Evolutionary conservation across 805 yeast species (phyloP), one percentile per base, ranked within the genome.

Genomic region (Metschnikowia lachancei): DNA sequence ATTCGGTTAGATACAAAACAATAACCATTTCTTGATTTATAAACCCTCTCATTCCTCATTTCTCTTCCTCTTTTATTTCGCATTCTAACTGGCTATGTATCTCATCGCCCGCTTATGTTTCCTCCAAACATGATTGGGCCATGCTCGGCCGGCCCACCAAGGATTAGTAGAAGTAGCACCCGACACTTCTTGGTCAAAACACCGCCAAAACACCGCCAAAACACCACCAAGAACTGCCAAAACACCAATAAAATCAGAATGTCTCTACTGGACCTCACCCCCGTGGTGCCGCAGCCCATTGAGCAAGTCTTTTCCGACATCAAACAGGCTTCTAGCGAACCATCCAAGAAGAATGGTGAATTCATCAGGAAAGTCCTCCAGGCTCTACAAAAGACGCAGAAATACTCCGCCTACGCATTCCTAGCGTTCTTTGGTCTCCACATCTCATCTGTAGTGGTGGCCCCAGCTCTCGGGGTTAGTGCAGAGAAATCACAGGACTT

Each of bases 401-500:
- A 78, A 58, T 82, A 78, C 61, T 77, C 87, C 12, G 81, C 87
- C 0, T 72, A 79, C 41, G 68, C 81, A 9, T 80, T 86, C 59
- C 58, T 76, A 0, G 64, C 74, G 1, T 86, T 86, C 58, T 62
- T 81, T 1, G 73, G 78, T 0, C 62, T 85, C 9, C 94, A 86
- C 60, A 56, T 78, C 0, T 49, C 79, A 1, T 70, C 83, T 0
- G 84, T 81, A 4, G 66, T 78, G 0, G 52, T 78, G 1, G 70
- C 77, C 0, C 92, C 94, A 0, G 58, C 75, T 3, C 38, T 68
- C 5, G 59, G 61, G 4, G 56, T 79, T 3, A 75, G 79, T 7
- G 46, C 64, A 1, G 70, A 61, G 0, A 45, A 71, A 2, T 76
- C 79, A 2, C 76, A 82, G 43, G 83, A 82, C 43, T 53, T 80